Conservation (phyloP, 768 basidiomycete species). For the Steccherinum ochraceum region DNA sequence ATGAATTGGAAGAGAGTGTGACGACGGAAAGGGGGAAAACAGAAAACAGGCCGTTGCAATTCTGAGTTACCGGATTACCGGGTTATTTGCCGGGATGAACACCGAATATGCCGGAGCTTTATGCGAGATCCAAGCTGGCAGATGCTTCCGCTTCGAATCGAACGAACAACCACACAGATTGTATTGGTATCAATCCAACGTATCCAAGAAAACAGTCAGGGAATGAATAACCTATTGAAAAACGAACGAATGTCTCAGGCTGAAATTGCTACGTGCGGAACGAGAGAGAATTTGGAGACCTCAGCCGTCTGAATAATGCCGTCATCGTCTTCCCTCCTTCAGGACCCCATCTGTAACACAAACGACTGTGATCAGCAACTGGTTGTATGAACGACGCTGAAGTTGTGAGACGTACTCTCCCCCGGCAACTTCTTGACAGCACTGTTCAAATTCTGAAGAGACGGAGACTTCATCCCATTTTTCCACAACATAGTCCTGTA, state of each 20-base stretch:
- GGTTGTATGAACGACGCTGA: neutral
- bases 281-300: conserved; percentile 40
- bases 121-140: too few relatives aligned
- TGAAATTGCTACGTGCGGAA: conserved; percentile 15
- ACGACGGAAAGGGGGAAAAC: too few relatives aligned
- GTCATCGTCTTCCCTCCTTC: conserved; percentile 67
- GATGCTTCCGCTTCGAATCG: too few relatives aligned
- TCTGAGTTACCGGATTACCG: too few relatives aligned
- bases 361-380: conserved; percentile 2
- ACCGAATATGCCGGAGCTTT: too few relatives aligned
- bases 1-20: too few relatives aligned
- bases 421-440: conserved; percentile 64
- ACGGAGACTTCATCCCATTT: conserved; percentile 66
- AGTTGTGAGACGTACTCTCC: conserved; percentile 51
- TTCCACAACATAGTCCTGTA: conserved; percentile 64
- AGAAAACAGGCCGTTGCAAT: too few relatives aligned
- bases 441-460: conserved; percentile 59
- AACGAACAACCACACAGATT: too few relatives aligned
- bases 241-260: too few relatives aligned
- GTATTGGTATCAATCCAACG: too few relatives aligned
- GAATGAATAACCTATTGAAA: neutral
- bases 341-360: conserved; percentile 50
- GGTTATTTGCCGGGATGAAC: too few relatives aligned
- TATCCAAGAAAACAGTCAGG: neutral
- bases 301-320: conserved; percentile 59